Evolutionary conservation across 2,329 filamentous ascomycete species (phyloP).

Genomic region (Cercospora citrullina): DNA sequence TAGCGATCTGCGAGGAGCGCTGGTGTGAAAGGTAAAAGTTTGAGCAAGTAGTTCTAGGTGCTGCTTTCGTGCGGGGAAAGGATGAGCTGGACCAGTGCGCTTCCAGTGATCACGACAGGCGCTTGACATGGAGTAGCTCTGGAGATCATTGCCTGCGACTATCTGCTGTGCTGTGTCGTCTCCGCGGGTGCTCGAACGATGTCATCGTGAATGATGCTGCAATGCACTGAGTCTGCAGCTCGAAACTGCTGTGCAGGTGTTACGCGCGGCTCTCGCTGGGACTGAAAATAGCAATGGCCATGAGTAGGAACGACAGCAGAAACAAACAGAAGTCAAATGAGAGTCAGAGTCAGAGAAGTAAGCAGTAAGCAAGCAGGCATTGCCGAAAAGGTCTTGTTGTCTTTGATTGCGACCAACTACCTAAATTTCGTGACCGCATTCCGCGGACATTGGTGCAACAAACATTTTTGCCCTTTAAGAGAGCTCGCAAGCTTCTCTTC

Average conservation of each 20-base stretch:
- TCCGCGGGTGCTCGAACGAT: not conserved
- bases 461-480: too few relatives aligned
- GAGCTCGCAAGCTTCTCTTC: not conserved
- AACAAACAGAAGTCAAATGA: not conserved
- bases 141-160: not conserved
- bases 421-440: not conserved
- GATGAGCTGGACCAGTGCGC: not conserved
- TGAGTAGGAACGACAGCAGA: conserved; percentile 1
- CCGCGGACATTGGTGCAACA: not conserved
- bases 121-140: not conserved
- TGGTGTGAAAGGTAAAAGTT: not conserved
- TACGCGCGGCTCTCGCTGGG: not conserved
- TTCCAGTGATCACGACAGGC: not conserved
- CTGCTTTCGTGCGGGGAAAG: not conserved
- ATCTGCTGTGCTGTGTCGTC: not conserved
- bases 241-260: not conserved
- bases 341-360: not conserved
- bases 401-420: not conserved
- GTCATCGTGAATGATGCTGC: not conserved
- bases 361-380: not conserved
- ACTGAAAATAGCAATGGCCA: not conserved
- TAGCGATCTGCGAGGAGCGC: not conserved
- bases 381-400: not conserved
- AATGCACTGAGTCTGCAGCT: not conserved
- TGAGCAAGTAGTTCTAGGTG: too few relatives aligned